These are phyloP conservation scores for Entomortierella chlamydospora DNA, from an alignment of 192 early-diverging fungal genomes.

Conservation along the genomic window DNA sequence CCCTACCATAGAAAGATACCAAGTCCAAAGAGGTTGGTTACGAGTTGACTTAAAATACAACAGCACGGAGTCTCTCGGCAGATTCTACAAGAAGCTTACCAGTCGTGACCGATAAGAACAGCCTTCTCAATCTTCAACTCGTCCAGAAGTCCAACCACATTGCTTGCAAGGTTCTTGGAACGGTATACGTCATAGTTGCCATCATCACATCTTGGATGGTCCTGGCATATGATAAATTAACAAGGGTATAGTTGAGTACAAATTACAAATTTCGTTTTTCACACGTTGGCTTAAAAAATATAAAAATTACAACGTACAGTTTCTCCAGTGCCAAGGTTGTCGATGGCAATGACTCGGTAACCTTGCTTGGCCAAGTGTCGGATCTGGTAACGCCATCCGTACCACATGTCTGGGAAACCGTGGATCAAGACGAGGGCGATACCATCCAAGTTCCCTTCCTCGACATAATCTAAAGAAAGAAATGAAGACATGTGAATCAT, in stretches of 20 bases:
- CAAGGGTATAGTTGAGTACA: too few species aligned
- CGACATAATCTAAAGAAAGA: constrained; percentile 13
- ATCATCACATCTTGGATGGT: constrained; percentile 52
- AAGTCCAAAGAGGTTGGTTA: not conserved
- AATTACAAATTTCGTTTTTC: too few species aligned
- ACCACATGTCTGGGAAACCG: constrained; percentile 54
- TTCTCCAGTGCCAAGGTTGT: constrained; percentile 62
- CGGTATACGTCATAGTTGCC: constrained; percentile 56
- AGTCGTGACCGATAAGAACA: constrained; percentile 76
- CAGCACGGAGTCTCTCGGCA: too few species aligned
- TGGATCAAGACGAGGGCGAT: constrained; percentile 26
- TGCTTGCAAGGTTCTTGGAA: constrained; percentile 59
- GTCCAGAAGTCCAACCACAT: constrained; percentile 70
- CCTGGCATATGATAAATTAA: constrained; percentile 9
- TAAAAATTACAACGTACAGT: constrained; percentile 31
- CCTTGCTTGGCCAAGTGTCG: constrained; percentile 58
- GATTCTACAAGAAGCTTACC: too few species aligned
- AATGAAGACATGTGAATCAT: not conserved
- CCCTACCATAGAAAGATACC: constrained; percentile 29
- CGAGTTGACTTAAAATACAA: too few species aligned
- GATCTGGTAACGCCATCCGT: constrained; percentile 58
- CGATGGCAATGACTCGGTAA: constrained; percentile 66
- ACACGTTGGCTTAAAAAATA: not conserved
- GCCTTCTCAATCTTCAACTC: constrained; percentile 62
- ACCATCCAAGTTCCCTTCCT: constrained; percentile 18